Base-by-base conservation (phyloP, 2,329 filamentous ascomycete genomes). In the Cladosporium oxysporum region DNA sequence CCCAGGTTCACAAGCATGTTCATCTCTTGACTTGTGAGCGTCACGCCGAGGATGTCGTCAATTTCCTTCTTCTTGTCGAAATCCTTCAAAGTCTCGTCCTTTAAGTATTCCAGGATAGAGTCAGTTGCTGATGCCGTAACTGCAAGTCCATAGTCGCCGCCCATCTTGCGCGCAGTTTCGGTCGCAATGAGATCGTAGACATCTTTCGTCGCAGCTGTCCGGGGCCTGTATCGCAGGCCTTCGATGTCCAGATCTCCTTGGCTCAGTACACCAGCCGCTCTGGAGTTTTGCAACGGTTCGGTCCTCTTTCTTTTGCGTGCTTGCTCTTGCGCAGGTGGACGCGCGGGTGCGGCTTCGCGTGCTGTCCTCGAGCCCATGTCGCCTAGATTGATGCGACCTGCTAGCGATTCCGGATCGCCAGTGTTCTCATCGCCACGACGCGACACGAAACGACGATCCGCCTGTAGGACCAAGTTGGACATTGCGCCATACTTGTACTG, bases 391-490 rank as follows among this genome's bases (percentile, higher is more conserved):
- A 99, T 89, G 72, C 93, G 90, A 64, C 95, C 95, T 66, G 95
- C 96, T 66, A 99, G 88, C 66, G 96, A 99, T 82, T 99, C 95
- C 61, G 95, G 96, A 78, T 99, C 95, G 74, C 95, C 95, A 61
- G 94, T 98, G 70, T 92, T 90, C 83, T 99, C 96, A 81, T 99
- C 94, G 73, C 90, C 93, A 75, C 93, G 89, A 78, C 95, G 89
- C 70, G 92, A 92, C 74, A 96, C 90, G 78, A 99, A 98, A 74
- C 95, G 90, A 82, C 93, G 90, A 84, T 99, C 95, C 83, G 93
- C 93, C 91, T 99, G 95, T 88, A 99, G 92, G 78, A 99, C 95
- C 92, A 99, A 90, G 88, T 99, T 99, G 83, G 95, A 99, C 95
- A 99, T 78, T 58, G 74, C 76, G 67, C 71, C 72, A 72, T 78